Evolutionary conservation across 768 basidiomycete species (phyloP), one percentile per base, ranked within the genome.

Genomic region (Lentinula guzmanii): DNA sequence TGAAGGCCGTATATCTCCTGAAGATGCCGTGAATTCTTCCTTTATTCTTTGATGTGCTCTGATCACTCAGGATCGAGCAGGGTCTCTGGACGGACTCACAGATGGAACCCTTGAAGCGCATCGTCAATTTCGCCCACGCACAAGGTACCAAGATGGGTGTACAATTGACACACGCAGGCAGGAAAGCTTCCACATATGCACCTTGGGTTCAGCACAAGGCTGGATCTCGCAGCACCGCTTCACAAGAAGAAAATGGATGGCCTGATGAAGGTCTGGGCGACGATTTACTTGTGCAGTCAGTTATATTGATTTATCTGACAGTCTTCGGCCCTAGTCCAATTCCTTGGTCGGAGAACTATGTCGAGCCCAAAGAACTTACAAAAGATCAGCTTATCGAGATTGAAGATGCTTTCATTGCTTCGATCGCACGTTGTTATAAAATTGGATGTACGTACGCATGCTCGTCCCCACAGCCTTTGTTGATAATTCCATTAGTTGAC

Each of bases 41-140:
- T 51, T 11, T 52, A 4, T 45, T 3, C 57, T 2, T 7, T 24
- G 2, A 4, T 16, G 33, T 16, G 11, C 18, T 18, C 13, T 28
- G 45, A 43, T 24, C 52, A 41, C 15, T 43, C 60, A 34, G 11
- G 9, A 33, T 61, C 1, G 16, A n/a, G 9, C 57, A 85, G 80
- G 86, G 86, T 0, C 73, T 94, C 21, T 94, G 92, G 91, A 72
- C 77, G 1, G 91, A 94, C 69, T 79, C 79, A 2, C 93, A 94
- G 58, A 87, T 91, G 48, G 82, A 77, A 35, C 84, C 86, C 13
- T 72, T 91, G 42, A 84, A 83, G 67, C 80, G 85, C 34, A 85
- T 93, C 59, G 87, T 91, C 54, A 77, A 90, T 61, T 93, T 93
- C 68, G 79, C 79, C 15, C 89, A 91, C 66, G 74, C 82, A 0